Percentiles rank a stretch among this genome's conserved stretches.
These are phyloP conservation scores for Aspergillus sp. DNA, from an alignment of 2,329 filamentous ascomycete genomes.

Conservation along the genomic window DNA sequence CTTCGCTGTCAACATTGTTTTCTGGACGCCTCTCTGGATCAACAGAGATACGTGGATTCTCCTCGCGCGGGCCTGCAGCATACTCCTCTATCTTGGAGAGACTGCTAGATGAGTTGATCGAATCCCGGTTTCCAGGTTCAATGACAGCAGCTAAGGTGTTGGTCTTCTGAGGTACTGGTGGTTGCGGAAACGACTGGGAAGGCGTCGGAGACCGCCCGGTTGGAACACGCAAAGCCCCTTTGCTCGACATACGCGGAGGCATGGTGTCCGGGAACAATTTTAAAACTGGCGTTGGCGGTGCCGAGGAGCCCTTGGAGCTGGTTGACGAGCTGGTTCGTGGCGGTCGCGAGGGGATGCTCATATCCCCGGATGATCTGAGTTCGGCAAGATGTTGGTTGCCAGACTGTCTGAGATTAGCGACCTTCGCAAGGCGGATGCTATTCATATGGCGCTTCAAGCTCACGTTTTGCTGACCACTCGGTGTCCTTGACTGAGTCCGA, in stretches of 20 bases:
- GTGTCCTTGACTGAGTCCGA: background rate
- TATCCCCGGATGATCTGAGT: slow-evolving; percentile 2
- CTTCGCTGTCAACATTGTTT: slow-evolving; percentile 1
- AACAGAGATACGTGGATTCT: background rate
- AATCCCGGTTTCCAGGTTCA: slow-evolving; percentile 8
- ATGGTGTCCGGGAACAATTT: slow-evolving; percentile 41
- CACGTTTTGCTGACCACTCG: slow-evolving; percentile 13
- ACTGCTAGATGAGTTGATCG: slow-evolving; percentile 3
- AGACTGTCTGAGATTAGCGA: slow-evolving; percentile 17
- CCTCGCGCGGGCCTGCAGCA: background rate
- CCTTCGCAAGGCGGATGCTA: no score
- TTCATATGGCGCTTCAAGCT: background rate
- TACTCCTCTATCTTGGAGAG: background rate
- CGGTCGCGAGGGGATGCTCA: slow-evolving; percentile 4
- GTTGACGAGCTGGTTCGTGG: slow-evolving; percentile 17
- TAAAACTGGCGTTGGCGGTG: slow-evolving; percentile 26
- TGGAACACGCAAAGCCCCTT: slow-evolving; percentile 31
- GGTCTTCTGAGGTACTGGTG: slow-evolving; percentile 8
- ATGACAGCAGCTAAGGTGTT: background rate
- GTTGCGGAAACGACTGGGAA: slow-evolving; percentile 13
- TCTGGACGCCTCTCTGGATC: background rate
- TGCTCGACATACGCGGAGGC: slow-evolving; percentile 38
- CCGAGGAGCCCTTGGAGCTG: slow-evolving; percentile 16
- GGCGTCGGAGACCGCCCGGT: slow-evolving; percentile 19
- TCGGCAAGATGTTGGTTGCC: background rate